phyloP scores from a whole-genome alignment of 108 stramenopile genomes.

The Cyclotella choctawhatcheeana region DNA sequence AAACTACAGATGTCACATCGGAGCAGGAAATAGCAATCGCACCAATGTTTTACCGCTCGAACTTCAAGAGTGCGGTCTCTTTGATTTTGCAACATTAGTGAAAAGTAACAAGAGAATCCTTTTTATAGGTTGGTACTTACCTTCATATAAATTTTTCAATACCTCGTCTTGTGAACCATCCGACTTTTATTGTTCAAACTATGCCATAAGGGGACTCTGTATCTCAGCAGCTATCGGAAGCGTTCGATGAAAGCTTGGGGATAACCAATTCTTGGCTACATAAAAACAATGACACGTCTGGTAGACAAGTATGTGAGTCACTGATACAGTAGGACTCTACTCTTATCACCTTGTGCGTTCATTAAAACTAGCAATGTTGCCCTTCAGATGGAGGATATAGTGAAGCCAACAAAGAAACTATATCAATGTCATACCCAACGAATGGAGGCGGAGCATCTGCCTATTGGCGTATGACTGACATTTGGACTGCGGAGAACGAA shows the following conservation, averaged over 20 bases:
- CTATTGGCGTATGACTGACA: slow-evolving; percentile 9
- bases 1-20: neutral
- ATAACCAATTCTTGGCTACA: neutral
- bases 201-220: too few relatives aligned
- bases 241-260: neutral
- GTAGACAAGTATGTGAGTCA: too few relatives aligned
- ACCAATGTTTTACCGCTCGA: neutral
- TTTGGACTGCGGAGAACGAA: slow-evolving; percentile 1
- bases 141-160: too few relatives aligned
- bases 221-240: slow-evolving; percentile 11
- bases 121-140: too few relatives aligned
- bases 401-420: neutral
- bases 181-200: too few relatives aligned
- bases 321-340: too few relatives aligned
- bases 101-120: neutral
- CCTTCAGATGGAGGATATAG: neutral
- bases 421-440: neutral
- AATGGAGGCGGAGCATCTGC: neutral
- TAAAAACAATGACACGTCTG: too few relatives aligned
- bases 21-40: neutral
- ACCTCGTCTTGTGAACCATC: too few relatives aligned
- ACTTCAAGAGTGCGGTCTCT: neutral
- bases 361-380: neutral
- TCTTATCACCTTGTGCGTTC: too few relatives aligned
- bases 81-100: slow-evolving; percentile 8